phyloP scores from a whole-genome alignment of 1,284 basidiomycete genomes.

The Termitomyces sp. region DNA sequence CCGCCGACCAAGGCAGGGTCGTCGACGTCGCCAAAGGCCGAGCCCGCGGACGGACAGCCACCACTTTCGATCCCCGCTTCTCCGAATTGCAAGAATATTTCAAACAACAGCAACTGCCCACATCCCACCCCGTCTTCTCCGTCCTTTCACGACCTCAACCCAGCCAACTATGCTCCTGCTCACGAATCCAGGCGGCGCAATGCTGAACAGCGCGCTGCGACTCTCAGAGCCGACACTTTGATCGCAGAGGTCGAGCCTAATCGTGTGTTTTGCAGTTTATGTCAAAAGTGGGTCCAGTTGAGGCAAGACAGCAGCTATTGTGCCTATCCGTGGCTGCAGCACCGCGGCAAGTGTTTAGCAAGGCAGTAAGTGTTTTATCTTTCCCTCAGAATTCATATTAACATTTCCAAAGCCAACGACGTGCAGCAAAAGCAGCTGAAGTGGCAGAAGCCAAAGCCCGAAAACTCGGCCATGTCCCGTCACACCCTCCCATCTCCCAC shows the following conservation, averaged over 20 bases:
- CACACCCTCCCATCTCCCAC: background rate
- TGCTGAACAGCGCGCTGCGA: slow-evolving; percentile 68
- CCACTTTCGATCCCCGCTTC: background rate
- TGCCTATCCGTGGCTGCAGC: slow-evolving; percentile 20
- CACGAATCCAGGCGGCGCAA: slow-evolving; percentile 66
- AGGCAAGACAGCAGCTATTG: slow-evolving; percentile 70
- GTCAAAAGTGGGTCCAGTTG: slow-evolving; percentile 75
- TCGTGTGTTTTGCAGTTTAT: slow-evolving; percentile 66
- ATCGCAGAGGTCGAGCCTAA: slow-evolving; percentile 67
- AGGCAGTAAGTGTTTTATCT: slow-evolving; percentile 35
- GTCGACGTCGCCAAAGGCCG: background rate
- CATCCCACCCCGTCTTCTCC: background rate
- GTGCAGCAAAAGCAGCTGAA: slow-evolving; percentile 44
- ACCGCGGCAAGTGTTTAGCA: background rate
- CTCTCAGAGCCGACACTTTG: slow-evolving; percentile 56
- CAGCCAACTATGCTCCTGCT: slow-evolving; percentile 41
- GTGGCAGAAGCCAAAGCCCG: slow-evolving; percentile 29
- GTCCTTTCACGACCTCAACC: slow-evolving; percentile 45
- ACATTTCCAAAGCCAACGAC: slow-evolving; percentile 39
- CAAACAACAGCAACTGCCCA: no score
- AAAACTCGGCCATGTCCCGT: slow-evolving; percentile 2
- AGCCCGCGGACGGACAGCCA: background rate
- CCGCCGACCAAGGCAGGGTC: background rate
- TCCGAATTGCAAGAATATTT: no score
- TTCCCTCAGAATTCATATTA: slow-evolving; percentile 2